A percentile compares a stretch with the other conserved stretches of the same genome.
Evolutionary conservation across 441 rosid species (phyloP).

Genomic region (Raphanus hybrid): DNA sequence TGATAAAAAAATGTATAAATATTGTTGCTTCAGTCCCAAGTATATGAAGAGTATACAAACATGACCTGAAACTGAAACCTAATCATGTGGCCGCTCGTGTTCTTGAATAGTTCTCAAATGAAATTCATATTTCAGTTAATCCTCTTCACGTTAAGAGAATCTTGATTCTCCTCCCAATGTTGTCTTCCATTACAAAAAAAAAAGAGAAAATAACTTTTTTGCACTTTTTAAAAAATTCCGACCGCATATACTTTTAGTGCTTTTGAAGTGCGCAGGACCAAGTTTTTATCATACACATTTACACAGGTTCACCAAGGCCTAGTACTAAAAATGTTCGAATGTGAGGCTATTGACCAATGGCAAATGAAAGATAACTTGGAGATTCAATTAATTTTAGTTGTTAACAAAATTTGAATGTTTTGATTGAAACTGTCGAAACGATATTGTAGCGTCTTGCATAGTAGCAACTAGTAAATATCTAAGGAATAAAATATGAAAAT

Average conservation of each 20-base stretch:
- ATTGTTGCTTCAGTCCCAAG: not conserved
- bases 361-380: not conserved
- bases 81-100: conserved; percentile 28
- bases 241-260: not conserved
- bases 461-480: not conserved
- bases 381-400: not conserved
- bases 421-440: not conserved
- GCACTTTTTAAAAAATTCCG: conserved; percentile 2
- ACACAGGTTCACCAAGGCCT: not conserved
- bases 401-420: not conserved
- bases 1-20: not conserved
- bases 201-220: not conserved
- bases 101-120: conserved; percentile 22
- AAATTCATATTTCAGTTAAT: not conserved
- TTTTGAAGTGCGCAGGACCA: not conserved
- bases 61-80: not conserved
- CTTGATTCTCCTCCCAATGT: not conserved
- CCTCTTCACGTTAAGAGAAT: not conserved
- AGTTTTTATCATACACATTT: not conserved
- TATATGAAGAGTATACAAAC: not conserved
- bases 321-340: not conserved
- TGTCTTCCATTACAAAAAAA: conserved; percentile 13
- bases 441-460: not conserved
- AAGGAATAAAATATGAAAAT: too few relatives aligned
- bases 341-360: not conserved